Evolutionary conservation across 1,139 yeast species (phyloP).

Genomic region (Meyerozyma elateridarum): DNA sequence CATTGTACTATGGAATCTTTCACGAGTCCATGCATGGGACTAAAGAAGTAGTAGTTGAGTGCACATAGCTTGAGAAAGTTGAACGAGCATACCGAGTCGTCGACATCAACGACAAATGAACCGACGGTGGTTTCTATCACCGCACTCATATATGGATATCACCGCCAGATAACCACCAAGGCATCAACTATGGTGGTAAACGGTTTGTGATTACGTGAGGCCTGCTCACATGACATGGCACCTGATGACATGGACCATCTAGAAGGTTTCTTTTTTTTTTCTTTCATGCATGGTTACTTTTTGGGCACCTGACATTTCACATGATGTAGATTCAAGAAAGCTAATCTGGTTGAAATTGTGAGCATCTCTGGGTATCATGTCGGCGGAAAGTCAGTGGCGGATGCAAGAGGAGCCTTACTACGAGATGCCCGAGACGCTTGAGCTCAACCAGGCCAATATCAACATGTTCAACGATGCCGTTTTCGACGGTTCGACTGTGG

Average conservation of each 20-base stretch:
- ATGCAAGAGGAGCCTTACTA: no score
- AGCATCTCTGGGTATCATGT: no score
- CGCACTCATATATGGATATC: slow-evolving; percentile 44
- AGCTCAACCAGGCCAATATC: slow-evolving; percentile 9
- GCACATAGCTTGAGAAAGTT: slow-evolving; percentile 56
- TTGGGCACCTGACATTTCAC: no score
- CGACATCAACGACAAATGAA: slow-evolving; percentile 49
- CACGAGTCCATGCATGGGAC: slow-evolving; percentile 43
- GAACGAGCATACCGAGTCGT: slow-evolving; percentile 28
- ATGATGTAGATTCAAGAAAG: no score
- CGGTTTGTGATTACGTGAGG: no score
- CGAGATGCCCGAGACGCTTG: no score
- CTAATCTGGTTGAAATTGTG: no score
- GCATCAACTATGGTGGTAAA: no score
- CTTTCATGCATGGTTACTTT: no score
- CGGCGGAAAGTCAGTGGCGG: no score
- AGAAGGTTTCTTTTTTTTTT: no score
- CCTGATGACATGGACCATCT: not conserved
- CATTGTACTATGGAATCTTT: slow-evolving; percentile 33
- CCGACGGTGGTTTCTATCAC: slow-evolving; percentile 54
- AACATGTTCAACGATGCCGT: slow-evolving; percentile 6
- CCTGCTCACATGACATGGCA: no score
- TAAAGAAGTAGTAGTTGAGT: slow-evolving; percentile 47
- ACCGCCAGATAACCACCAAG: slow-evolving; percentile 5
- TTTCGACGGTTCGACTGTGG: not conserved